These are phyloP conservation scores for Diaporthe citrichinensis DNA, from an alignment of 2,329 filamentous ascomycete genomes.

Conservation along the genomic window DNA sequence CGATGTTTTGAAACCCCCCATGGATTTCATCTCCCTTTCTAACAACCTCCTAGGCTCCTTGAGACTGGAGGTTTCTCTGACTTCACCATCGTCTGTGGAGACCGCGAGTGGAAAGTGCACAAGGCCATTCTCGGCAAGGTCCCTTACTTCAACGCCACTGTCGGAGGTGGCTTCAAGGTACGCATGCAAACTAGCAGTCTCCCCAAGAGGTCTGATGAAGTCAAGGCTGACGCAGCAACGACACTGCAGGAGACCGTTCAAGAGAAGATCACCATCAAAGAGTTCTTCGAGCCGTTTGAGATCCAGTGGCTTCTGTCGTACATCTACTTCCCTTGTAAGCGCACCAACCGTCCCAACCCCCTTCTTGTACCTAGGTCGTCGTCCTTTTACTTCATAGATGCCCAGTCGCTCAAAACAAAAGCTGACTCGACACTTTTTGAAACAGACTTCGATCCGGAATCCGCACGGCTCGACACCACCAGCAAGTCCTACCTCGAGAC, in stretches of 20 bases:
- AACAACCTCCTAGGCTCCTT: not conserved
- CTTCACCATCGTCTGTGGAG: not conserved
- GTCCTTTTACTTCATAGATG: not conserved
- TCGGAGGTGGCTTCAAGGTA: constrained; percentile 13
- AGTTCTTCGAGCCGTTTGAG: constrained; percentile 19
- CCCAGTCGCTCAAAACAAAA: no score
- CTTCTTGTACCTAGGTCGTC: not conserved
- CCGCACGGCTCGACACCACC: not conserved
- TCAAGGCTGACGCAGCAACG: not conserved
- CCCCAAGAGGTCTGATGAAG: not conserved
- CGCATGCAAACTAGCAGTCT: not conserved
- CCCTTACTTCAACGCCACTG: not conserved
- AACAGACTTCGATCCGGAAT: not conserved
- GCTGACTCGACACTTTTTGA: not conserved
- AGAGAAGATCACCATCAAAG: not conserved
- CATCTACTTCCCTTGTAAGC: constrained; percentile 28
- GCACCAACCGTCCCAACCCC: not conserved
- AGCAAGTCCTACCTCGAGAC: constrained; percentile 25
- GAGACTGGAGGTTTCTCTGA: constrained; percentile 3
- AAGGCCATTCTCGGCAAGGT: constrained; percentile 11
- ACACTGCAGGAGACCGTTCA: not conserved
- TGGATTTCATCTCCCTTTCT: not conserved
- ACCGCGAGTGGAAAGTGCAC: constrained; percentile 18
- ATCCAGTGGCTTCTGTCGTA: constrained; percentile 27
- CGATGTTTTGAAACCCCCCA: no score